Evolutionary conservation across 2,329 filamentous ascomycete species (phyloP), one percentile per base, ranked within the genome.

Genomic region (Trichoderma simmonsii): DNA sequence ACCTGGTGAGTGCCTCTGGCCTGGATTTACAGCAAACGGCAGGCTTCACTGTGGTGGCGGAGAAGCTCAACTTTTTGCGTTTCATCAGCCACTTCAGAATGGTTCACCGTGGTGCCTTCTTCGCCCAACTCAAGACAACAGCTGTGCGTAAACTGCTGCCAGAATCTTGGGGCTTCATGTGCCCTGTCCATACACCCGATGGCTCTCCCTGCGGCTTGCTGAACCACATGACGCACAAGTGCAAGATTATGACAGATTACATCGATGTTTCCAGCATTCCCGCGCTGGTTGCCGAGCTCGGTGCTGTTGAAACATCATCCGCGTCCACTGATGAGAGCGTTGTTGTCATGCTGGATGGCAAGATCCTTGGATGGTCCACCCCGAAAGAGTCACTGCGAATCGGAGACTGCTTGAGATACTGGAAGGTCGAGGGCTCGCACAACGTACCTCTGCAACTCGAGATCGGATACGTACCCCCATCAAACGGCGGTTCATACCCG

Each of bases 1-100:
- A 99, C 78, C 85, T 99, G 60, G 90, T 94, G 78, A 97, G 93
- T 85, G 91, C 93, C 15, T 97, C 93, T 34, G 96, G 96, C 75
- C 87, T 99, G 54, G 96, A 99, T 86, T 82, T 98, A 78, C 96
- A 98, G 80, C 96, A 99, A 82, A 91, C 92, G 0, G 96, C 95
- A 14, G 96, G 96, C 74, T 99, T 97, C 82, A 97, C 94, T 0
- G 94, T 99, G 65, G 95, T 98, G 66, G 96, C 96, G 3, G 96
- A 99, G 81, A 98, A 98, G 87, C 95, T 99, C 80, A 99, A 99
- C 84, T 99, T 98, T 81, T 90, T 97, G 78, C 93, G 96, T 78
- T 99, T 98, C 84, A 97, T 99, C 84, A 96, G 93, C 82, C 96
- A 99, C 82, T 99, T 99, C 88, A 92, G 96, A 76, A 98, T 98